Base-by-base conservation (phyloP, 2,329 filamentous ascomycete genomes). In the Ascochyta lentis region DNA sequence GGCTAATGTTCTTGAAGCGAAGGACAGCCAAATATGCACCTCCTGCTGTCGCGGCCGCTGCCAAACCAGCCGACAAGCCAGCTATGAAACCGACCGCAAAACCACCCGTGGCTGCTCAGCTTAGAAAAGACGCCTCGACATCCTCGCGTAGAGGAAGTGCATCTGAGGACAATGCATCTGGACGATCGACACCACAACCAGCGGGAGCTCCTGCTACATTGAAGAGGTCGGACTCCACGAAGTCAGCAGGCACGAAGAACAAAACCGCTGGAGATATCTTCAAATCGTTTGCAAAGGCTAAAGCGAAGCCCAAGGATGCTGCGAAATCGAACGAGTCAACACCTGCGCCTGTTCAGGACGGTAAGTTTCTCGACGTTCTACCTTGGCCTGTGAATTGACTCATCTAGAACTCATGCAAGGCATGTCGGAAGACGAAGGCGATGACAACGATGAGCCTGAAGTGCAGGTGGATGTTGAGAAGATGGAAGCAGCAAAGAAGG, bases 241-340 rank as follows among this genome's bases (percentile, higher is more conserved):
- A 80, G 60, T 68, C 78, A 2, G 70, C 75, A 6, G 62, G 83
- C 3, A 91, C 90, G 68, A 84, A 84, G 53, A 83, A 84, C 49
- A 81, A 79, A 15, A 85, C 87, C n/a, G 64, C 61, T 29, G 65
- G 69, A 3, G 84, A 85, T 56, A 85, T 96, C 24, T 92, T 95
- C 81, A 88, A 89, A 57, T 89, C 91, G 0, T 96, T 96, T 71
- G 89, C 90, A 13, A 91, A 89, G 67, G 74, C 81, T 2, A 88
- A 87, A 65, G 79, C 87, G 4, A 91, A 78, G 56, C 63, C 68
- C 6, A 76, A 87, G 66, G 68, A 66, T 19, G 59, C 65, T 63
- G 62, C 81, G 77, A 68, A 76, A 65, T 60, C 80, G 71, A 71
- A 76, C 73, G 73, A 72, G 43, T 64, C 76, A 33, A 76, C 78